These are phyloP conservation scores for Exophiala mesophila DNA, from an alignment of 2,329 filamentous ascomycete species.

Conservation along the genomic window DNA sequence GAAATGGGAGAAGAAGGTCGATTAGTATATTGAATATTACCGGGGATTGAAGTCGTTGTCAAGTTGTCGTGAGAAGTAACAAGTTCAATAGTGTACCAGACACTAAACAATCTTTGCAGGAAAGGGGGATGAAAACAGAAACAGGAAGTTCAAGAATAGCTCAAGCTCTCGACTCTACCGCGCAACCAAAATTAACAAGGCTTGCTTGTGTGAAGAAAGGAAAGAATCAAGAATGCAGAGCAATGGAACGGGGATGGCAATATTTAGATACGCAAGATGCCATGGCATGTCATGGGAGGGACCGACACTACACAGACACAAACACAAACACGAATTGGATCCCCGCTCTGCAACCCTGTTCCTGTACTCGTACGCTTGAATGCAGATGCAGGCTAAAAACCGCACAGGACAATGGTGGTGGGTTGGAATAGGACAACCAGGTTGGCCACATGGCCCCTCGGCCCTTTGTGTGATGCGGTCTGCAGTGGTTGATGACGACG, in stretches of 20 bases:
- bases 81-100: slow-evolving; percentile 24
- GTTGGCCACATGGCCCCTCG: slow-evolving; percentile 15
- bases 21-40: slow-evolving; percentile 13
- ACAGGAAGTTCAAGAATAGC: slow-evolving; percentile 25
- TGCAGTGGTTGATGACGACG: too few relatives aligned
- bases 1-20: too few relatives aligned
- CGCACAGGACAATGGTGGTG: slow-evolving; percentile 10
- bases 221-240: slow-evolving; percentile 14
- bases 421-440: slow-evolving; percentile 5
- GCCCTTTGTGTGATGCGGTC: slow-evolving; percentile 5
- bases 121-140: slow-evolving; percentile 9
- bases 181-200: slow-evolving; percentile 27
- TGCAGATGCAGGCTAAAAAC: too few relatives aligned
- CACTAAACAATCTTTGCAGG: slow-evolving; percentile 23
- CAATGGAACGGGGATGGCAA: slow-evolving; percentile 23
- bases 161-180: too few relatives aligned
- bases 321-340: too few relatives aligned
- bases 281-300: neutral
- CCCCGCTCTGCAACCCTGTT: too few relatives aligned
- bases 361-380: too few relatives aligned
- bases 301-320: too few relatives aligned
- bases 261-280: slow-evolving; percentile 22
- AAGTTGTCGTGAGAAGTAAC: slow-evolving; percentile 5
- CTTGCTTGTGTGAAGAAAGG: slow-evolving; percentile 27
- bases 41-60: slow-evolving; percentile 3